Conservation (phyloP, 2,329 filamentous ascomycete species). For the Parascedosporium putredinis region DNA sequence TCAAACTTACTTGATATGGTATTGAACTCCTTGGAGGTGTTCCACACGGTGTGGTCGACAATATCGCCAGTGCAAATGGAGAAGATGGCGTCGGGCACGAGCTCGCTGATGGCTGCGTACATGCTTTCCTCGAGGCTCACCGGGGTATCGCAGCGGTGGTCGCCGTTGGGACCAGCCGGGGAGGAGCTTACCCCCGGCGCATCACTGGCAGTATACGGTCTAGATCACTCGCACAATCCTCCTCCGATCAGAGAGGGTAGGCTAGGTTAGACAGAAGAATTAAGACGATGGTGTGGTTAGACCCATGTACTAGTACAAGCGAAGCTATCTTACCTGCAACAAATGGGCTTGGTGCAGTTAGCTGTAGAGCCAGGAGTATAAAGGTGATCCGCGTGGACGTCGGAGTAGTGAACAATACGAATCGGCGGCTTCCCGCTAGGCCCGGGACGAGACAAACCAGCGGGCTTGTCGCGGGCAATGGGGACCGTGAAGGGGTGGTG, state of each 20-base stretch:
- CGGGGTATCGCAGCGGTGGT: slow-evolving; percentile 43
- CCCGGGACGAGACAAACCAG: slow-evolving; percentile 19
- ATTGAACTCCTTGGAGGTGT: slow-evolving; percentile 26
- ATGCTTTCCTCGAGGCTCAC: slow-evolving; percentile 41
- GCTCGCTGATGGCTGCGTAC: slow-evolving; percentile 36
- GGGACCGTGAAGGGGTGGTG: slow-evolving; percentile 30
- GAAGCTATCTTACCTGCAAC: slow-evolving; percentile 41
- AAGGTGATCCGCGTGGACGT: slow-evolving; percentile 47
- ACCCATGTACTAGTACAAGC: too few relatives aligned
- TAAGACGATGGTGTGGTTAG: too few relatives aligned
- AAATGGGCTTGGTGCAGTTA: slow-evolving; percentile 48
- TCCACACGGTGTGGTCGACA: slow-evolving; percentile 41
- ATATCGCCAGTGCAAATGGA: slow-evolving; percentile 52
- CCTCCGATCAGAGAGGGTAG: too few relatives aligned
- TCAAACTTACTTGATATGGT: slow-evolving; percentile 9
- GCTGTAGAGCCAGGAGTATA: slow-evolving; percentile 43
- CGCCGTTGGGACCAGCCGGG: slow-evolving; percentile 41
- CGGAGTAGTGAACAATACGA: slow-evolving; percentile 48
- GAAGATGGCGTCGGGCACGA: slow-evolving; percentile 38
- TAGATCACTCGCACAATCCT: slow-evolving; percentile 12
- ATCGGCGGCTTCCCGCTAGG: slow-evolving; percentile 36
- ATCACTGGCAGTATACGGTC: slow-evolving; percentile 34
- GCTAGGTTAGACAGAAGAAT: not conserved
- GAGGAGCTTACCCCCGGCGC: slow-evolving; percentile 34
- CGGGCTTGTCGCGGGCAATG: slow-evolving; percentile 32